Evolutionary conservation across 257 asterid genomes (phyloP).

Genomic region (Ajuga chamaepitys): DNA sequence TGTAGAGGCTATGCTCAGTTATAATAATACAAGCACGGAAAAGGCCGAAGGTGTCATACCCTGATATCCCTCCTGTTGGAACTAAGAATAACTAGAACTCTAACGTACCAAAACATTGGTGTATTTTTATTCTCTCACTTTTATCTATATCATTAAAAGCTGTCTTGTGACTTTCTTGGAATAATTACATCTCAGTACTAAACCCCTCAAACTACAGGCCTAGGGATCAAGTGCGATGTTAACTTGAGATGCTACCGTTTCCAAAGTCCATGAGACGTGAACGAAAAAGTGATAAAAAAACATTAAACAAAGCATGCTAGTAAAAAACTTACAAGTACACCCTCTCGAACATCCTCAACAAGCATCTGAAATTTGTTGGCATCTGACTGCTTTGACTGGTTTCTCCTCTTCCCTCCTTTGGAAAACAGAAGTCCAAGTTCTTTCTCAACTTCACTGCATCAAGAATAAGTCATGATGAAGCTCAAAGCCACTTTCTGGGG

Average conservation of each 20-base stretch:
- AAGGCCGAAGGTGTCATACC: neutral
- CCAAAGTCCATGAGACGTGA: neutral
- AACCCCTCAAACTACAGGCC: neutral
- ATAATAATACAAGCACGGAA: neutral
- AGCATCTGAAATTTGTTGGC: conserved; percentile 74
- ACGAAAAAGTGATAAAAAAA: neutral
- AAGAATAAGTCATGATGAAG: conserved; percentile 14
- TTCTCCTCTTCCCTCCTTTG: conserved; percentile 52
- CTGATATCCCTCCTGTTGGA: neutral
- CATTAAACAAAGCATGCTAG: neutral
- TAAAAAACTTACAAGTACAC: conserved; percentile 70
- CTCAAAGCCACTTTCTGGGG: neutral
- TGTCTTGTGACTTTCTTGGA: neutral
- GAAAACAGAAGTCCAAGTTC: conserved; percentile 83
- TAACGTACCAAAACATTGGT: neutral
- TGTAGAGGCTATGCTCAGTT: neutral
- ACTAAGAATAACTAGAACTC: neutral
- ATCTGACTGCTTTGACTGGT: conserved; percentile 54
- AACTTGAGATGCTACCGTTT: neutral
- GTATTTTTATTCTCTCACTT: neutral
- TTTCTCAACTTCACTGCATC: conserved; percentile 82
- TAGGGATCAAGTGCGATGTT: neutral
- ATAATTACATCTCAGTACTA: neutral
- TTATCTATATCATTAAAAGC: neutral
- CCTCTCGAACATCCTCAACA: conserved; percentile 86